A percentile compares a stretch with the other conserved stretches of the same genome.
phyloP scores from a whole-genome alignment of 2,329 filamentous ascomycete species.

The Teratosphaeria zuluensis region DNA sequence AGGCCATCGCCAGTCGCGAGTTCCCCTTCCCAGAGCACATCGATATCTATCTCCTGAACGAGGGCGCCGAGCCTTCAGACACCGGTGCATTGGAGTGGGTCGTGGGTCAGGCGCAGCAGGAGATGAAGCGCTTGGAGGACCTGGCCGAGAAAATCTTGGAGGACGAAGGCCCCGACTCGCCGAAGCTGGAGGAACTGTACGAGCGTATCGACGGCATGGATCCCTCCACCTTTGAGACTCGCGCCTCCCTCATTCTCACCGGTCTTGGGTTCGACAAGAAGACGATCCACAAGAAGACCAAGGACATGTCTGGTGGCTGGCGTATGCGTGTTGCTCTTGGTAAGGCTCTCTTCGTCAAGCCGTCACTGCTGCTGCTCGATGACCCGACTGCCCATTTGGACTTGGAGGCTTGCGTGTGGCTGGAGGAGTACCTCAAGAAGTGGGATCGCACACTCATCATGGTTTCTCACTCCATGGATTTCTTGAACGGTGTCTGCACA shows the following conservation, averaged over 20 bases:
- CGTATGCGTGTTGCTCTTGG: conserved; percentile 97
- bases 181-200: conserved; percentile 85
- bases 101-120: conserved; percentile 83
- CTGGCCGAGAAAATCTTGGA: conserved; percentile 85
- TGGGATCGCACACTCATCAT: conserved; percentile 96
- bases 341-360: conserved; percentile 98
- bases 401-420: conserved; percentile 97
- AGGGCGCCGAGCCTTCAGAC: conserved; percentile 83
- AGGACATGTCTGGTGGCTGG: conserved; percentile 99
- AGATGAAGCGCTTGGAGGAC: conserved; percentile 82
- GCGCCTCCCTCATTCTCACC: conserved; percentile 90
- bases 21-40: conserved; percentile 93
- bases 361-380: conserved; percentile 87
- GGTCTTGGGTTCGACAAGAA: conserved; percentile 98
- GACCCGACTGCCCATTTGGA: conserved; percentile 99
- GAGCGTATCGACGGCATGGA: conserved; percentile 99
- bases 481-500: conserved; percentile 96
- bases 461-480: conserved; percentile 97
- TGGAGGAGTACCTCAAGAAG: conserved; percentile 99
- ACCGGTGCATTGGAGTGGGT: conserved; percentile 95
- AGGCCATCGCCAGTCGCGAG: conserved; percentile 86
- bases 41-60: conserved; percentile 96
- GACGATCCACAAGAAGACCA: conserved; percentile 98
- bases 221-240: conserved; percentile 89
- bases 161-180: conserved; percentile 82